Base-by-base conservation (phyloP, 2,329 filamentous ascomycete genomes). In the Botryosphaeria agaves region DNA sequence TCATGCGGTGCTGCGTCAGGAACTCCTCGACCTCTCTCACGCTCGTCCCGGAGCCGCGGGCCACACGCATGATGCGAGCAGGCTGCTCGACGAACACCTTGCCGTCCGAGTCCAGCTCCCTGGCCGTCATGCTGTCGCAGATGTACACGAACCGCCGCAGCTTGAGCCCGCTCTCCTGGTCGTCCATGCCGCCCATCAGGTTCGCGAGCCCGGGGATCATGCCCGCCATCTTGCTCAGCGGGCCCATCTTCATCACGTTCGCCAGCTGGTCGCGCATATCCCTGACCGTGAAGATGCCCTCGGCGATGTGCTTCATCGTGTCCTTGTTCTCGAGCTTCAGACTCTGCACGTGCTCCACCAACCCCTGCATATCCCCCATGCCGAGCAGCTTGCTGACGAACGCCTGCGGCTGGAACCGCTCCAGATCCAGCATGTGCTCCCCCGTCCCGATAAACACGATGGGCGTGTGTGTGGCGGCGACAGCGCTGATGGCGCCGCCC, bases 231-330 rank as follows among this genome's bases (percentile, higher is more conserved):
- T 98, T 95, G 12, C 81, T 91, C 1, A 98, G 60, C 0, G 89
- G 89, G 0, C 89, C 89, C 89, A 98, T 95, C 61, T 98, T 98
- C 84, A 95, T 94, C 48, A 98, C 94, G 47, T 95, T 95, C 34
- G 78, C 79, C 8, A 98, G 72, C 50, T 98, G 91, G 51, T 98
- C 89, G 14, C 89, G 74, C 41, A 98, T 67, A 51, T 98, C 89
- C 32, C 89, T 78, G 19, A 98, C 70, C 0, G 89, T 93, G 55
- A 95, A 98, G 38, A 94, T 85, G 33, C 89, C 89, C 47, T 94
- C 87, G 5, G 83, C 79, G 41, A 98, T 91, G 59, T 98, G 87
- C 63, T 98, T 98, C 67, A 98, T 94, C 3, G 89, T 95, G 46
- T 95, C 87, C 57, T 98, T 95, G 42, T 94, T 89, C 54, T 95